Evolutionary conservation across 2,329 filamentous ascomycete genomes (phyloP), one percentile per base, ranked within the genome.

Genomic region (Pseudodiploospora longispora): DNA sequence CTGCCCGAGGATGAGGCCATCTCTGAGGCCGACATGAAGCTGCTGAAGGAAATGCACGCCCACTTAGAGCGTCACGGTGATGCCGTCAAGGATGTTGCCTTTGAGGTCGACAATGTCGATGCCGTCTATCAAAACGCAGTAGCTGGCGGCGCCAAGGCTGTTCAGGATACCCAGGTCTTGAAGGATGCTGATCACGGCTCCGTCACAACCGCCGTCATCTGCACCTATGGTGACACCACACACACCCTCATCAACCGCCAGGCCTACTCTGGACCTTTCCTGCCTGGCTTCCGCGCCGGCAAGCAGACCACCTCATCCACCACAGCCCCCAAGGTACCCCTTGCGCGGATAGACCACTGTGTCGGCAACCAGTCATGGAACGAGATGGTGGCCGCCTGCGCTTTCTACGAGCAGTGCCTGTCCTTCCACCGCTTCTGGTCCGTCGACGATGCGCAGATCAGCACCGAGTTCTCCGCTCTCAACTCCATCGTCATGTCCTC

Each of bases 391-490:
- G 71, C 71, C 9, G 78, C 78, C 32, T 81, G 77, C 60, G 72
- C 67, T 45, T 82, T 86, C 65, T 97, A 96, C 71, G 90, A 96
- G 70, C 79, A 82, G 50, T 86, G 84, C 50, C 84, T 96, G 29
- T 85, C 84, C 43, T 96, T 96, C 78, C 89, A 95, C 71, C 87
- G 90, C 53, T 96, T 96, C 82, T 96, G 91, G 91, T 88, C 83
- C 43, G 90, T 96, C 47, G 91, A 96, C 64, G 91, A 96, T 72
- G 85, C 80, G 54, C 81, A 94, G 62, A 94, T 96, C 68, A 87
- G 82, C 75, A 95, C 87, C 53, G 89, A 95, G 61, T 96, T 87
- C 75, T 89, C 84, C 1, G 89, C 91, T 7, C 75, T 96, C 39
- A 88, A 83, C 67, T 87, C 80, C 58, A 82, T 96, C 58, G 91